Evolutionary conservation across 2,329 filamentous ascomycete genomes (phyloP), one percentile per base, ranked within the genome.

Genomic region (Cladobotryum mycophilum): DNA sequence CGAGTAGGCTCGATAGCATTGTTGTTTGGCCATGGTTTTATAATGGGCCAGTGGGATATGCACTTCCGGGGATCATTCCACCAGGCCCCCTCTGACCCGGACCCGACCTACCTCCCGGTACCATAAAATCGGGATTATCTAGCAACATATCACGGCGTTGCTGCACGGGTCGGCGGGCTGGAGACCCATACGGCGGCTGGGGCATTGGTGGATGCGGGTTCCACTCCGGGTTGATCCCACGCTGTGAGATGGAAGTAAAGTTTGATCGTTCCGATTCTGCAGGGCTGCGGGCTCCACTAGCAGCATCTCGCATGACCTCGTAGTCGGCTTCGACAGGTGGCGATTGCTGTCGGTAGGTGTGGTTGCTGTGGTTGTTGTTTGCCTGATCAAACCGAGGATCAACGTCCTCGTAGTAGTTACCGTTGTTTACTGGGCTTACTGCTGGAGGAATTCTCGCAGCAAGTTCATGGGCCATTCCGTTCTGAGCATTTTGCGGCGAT

Each of bases 221-320:
- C 91, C 92, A 96, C 53, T 85, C 84, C 6, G 91, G 92, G 66
- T 96, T 96, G 49, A 96, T 74, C 1, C 88, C 87, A 34, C 92
- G 81, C 68, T 96, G 90, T 0, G 86, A 92, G 42, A 97, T 86
- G 11, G 88, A 93, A 1, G 92, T 96, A 69, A 96, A 96, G 59
- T 86, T 88, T 42, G 85, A 92, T 20, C 82, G 79, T 62, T 96
- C 89, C 55, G 86, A 92, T 60, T 84, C 80, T 30, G 84, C 81
- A 33, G 88, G 90, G 60, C 84, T 92, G 60, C 87, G 80, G 42
- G 79, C 70, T 41, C 78, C 78, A 30, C 69, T 62, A 33, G 64
- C 64, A 56, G 80, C 59, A 34, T 56, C 78, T 41, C 79, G 79
- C 35, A 85, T 64, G 55, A 86, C 82, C 55, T 90, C 86, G 57